Evolutionary conservation across 495 filamentous ascomycete genomes (phyloP).

Genomic region (Mycothermus thermophilus): DNA sequence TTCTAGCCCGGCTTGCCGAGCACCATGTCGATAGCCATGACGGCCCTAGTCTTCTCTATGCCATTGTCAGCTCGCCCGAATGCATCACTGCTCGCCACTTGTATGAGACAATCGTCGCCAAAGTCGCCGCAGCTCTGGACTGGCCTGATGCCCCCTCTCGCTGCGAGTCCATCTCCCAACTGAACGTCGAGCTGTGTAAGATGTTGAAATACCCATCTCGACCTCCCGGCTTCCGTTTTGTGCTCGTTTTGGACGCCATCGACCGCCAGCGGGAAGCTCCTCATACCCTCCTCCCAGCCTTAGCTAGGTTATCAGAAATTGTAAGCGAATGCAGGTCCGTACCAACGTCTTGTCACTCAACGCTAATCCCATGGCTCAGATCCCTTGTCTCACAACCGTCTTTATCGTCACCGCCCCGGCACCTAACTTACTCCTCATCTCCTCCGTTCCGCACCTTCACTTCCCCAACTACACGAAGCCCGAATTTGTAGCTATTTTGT

Average conservation of each 20-base stretch:
- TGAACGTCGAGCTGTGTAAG: conserved; percentile 54
- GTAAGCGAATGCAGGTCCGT: conserved; percentile 6
- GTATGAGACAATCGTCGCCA: conserved; percentile 49
- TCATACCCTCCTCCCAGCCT: conserved; percentile 65
- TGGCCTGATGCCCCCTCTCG: conserved; percentile 31
- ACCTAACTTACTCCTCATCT: conserved; percentile 54
- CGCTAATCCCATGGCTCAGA: conserved; percentile 37
- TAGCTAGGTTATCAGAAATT: conserved; percentile 23
- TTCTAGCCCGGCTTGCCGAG: conserved; percentile 35
- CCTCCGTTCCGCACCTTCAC: conserved; percentile 63
- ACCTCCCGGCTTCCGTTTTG: conserved; percentile 38
- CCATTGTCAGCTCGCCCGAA: conserved; percentile 65
- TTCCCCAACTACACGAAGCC: conserved; percentile 76
- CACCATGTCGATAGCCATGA: conserved; percentile 4
- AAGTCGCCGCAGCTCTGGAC: conserved; percentile 39
- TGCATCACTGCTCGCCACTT: conserved; percentile 85
- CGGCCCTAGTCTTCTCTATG: conserved; percentile 35
- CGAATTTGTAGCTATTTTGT: conserved; percentile 63
- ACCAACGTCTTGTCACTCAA: neutral
- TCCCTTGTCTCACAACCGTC: conserved; percentile 63
- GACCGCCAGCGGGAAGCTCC: conserved; percentile 73
- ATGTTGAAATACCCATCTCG: conserved; percentile 36
- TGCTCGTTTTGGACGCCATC: conserved; percentile 82
- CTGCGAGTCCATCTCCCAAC: conserved; percentile 63
- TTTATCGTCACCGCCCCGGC: conserved; percentile 64